Evolutionary conservation across 192 early-diverging fungal genomes (phyloP).

Genomic region (Mortierella alpina): DNA sequence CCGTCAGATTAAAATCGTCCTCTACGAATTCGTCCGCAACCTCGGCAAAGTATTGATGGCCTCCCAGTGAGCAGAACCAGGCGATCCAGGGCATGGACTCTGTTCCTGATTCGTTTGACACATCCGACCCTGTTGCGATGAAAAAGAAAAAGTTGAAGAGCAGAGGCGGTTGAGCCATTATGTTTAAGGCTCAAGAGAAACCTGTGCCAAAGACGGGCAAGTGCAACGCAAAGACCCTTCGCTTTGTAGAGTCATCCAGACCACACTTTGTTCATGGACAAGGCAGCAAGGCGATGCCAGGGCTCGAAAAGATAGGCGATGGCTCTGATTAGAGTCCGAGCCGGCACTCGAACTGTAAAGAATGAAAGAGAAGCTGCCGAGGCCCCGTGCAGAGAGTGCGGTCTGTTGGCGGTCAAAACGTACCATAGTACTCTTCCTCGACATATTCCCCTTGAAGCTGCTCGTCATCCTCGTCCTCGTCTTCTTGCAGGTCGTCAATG

Average conservation of each 20-base stretch:
- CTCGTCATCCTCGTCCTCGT: constrained; percentile 47
- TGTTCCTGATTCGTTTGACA: constrained; percentile 61
- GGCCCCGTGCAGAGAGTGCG: no score
- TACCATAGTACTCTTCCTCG: constrained; percentile 49
- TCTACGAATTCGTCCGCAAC: constrained; percentile 86
- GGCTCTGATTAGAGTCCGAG: not conserved
- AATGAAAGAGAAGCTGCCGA: not conserved
- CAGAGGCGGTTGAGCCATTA: not conserved
- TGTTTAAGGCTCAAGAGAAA: not conserved
- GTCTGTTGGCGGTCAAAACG: not conserved
- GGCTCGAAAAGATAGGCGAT: not conserved
- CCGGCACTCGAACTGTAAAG: not conserved
- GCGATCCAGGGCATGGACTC: constrained; percentile 75
- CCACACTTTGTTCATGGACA: not conserved
- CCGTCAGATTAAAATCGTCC: constrained; percentile 99
- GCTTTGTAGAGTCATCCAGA: not conserved
- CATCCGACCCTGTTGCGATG: constrained; percentile 53
- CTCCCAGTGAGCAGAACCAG: constrained; percentile 80
- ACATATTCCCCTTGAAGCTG: constrained; percentile 40
- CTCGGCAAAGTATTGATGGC: constrained; percentile 83
- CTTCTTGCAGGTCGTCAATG: constrained; percentile 36
- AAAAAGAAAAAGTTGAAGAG: not conserved
- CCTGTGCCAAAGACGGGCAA: not conserved
- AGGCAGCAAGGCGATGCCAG: not conserved
- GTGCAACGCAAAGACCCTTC: not conserved